Evolutionary conservation across 306 rosid genomes (phyloP).

Genomic region (Begonia masoniana): DNA sequence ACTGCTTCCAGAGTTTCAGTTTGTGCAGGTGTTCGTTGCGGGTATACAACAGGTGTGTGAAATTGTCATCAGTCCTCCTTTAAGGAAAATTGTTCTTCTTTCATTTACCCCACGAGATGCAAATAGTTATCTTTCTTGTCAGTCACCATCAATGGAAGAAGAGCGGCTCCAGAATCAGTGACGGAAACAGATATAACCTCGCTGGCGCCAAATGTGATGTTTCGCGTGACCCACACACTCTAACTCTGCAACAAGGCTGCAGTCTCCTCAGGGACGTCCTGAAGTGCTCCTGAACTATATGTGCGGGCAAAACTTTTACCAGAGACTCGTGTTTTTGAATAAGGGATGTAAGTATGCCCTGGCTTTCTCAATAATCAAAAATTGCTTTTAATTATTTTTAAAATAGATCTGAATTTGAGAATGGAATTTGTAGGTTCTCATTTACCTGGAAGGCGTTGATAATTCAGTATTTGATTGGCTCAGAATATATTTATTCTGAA

Average conservation of each 20-base stretch:
- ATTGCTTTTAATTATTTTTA: conserved; percentile 7
- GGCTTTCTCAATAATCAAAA: no score
- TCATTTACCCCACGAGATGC: no score
- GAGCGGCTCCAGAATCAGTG: conserved; percentile 44
- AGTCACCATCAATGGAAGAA: conserved; percentile 95
- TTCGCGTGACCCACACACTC: conserved; percentile 54
- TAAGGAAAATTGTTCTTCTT: neutral
- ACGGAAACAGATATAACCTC: conserved; percentile 45
- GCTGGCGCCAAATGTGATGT: conserved; percentile 52
- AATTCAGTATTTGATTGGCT: no score
- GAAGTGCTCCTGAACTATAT: no score
- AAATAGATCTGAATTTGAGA: conserved; percentile 20
- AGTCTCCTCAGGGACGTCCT: conserved; percentile 45
- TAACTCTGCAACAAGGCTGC: conserved; percentile 97
- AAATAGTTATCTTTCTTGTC: conserved; percentile 7
- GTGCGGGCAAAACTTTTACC: no score
- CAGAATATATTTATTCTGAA: no score
- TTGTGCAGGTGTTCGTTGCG: conserved; percentile 84
- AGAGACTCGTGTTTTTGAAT: no score
- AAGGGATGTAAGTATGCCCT: no score
- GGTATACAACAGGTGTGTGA: conserved; percentile 51
- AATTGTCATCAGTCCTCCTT: neutral
- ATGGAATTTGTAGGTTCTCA: conserved; percentile 63
- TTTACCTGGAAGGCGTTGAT: conserved; percentile 90
- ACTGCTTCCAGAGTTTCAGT: conserved; percentile 89